Conservation (phyloP, 352 stramenopile species). For the Phytopythium aichiense region DNA sequence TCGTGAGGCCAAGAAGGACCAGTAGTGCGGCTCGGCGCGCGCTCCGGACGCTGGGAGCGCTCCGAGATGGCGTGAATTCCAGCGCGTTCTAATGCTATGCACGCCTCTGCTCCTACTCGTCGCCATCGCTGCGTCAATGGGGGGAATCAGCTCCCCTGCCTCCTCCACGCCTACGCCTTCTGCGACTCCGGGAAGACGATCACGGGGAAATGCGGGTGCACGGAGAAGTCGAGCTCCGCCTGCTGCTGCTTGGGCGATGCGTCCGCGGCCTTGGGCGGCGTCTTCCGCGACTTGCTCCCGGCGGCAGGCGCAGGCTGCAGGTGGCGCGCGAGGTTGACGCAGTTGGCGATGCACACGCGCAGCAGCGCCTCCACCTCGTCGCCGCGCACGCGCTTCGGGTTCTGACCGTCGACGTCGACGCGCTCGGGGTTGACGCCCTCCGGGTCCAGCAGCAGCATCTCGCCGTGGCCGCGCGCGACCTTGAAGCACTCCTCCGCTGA, state of each 20-base stretch:
- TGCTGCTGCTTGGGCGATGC: not conserved
- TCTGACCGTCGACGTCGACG: conserved; percentile 6
- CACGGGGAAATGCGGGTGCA: conserved; percentile 68
- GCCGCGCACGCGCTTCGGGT: conserved; percentile 20
- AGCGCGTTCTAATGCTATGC: not conserved
- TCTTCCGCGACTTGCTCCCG: conserved; percentile 22
- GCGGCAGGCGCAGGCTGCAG: conserved; percentile 22
- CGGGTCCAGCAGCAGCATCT: conserved; percentile 42
- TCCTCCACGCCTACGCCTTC: conserved; percentile 6
- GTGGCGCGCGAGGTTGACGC: conserved; percentile 48
- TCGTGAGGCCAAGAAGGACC: conserved; percentile 11
- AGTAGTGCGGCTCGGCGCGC: not conserved
- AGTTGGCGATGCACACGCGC: conserved; percentile 63
- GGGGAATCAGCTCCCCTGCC: not conserved
- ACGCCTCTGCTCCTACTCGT: not conserved
- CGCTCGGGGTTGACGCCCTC: conserved; percentile 21
- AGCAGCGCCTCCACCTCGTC: conserved; percentile 53
- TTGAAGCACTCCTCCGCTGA: conserved; percentile 87
- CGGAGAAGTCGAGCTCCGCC: conserved; percentile 54
- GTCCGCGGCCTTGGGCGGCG: conserved; percentile 1
- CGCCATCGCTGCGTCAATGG: not conserved
- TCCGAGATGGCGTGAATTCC: not conserved
- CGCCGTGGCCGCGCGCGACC: conserved; percentile 41
- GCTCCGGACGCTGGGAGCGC: not conserved
- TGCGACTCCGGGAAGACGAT: conserved; percentile 32